Evolutionary conservation across 2,329 filamentous ascomycete species (phyloP), one percentile per base, ranked within the genome.

Genomic region (Monilinia aucupariae): DNA sequence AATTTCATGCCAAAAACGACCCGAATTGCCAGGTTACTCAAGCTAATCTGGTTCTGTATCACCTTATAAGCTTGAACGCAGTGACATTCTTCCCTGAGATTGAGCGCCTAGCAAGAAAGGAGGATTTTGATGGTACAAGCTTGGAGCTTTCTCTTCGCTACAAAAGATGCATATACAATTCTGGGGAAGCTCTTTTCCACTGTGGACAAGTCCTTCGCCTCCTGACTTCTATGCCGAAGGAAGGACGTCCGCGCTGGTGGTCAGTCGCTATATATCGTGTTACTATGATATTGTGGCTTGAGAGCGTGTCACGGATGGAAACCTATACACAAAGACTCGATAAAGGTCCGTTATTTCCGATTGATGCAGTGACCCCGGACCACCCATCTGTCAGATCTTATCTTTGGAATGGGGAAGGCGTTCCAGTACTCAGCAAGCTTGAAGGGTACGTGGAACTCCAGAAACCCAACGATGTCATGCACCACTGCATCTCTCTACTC

Each of bases 231-330:
- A 88, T 90, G 81, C 80, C 83, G 2, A 75, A 77, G 37, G 81
- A 84, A 55, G 78, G 82, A 3, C 81, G 85, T 27, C 87, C 87
- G 7, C 82, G 81, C 45, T 91, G 87, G 87, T 90, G 87, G 87
- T 78, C 85, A n/a, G 82, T 81, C 1, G 87, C 86, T 3, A 77
- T 90, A 48, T 90, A 90, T 72, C 84, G 88, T n/a, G 86, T 81
- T 2, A 80, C 80, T 4, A 76, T 88, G 62, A 81, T 86, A 48
- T 76, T 87, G 2, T 88, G 85, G 85, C 78, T 81, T 2, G 83
- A 88, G 68, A 83, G 84, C 68, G 74, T 87, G 62, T 78, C 77
- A 7, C 78, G 80, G 63, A 77, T 81, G 64, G 80, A 85, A 64
- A 71, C 67, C 32, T 73, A 61, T 30, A 63, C 64, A 49, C 70